phyloP scores from a whole-genome alignment of 169 alveolate species.

The Amoebophrya sp. region DNA sequence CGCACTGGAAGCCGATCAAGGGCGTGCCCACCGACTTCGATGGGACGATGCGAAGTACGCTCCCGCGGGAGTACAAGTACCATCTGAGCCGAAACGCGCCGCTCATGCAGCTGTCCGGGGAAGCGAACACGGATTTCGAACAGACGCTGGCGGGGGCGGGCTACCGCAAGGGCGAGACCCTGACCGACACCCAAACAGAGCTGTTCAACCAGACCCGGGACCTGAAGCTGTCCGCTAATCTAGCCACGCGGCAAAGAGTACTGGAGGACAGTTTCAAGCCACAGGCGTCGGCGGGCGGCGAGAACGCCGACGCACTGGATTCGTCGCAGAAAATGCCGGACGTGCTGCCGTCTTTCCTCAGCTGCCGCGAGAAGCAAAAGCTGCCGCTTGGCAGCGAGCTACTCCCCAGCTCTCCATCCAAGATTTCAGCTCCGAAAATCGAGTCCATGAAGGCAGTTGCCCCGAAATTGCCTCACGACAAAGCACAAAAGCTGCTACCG shows the following conservation, averaged over 20 bases:
- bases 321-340: too few relatives aligned
- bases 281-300: too few relatives aligned
- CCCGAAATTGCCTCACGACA: background rate
- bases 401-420: background rate
- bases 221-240: too few relatives aligned
- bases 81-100: background rate
- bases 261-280: too few relatives aligned
- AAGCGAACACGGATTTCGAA: slow-evolving; percentile 22
- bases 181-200: background rate
- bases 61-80: background rate
- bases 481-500: background rate
- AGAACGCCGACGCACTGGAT: too few relatives aligned
- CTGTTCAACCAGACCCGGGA: slow-evolving; percentile 19
- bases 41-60: background rate
- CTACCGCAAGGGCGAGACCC: background rate
- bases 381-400: background rate
- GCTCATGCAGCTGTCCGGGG: background rate
- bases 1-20: slow-evolving; percentile 1
- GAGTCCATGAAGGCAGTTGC: background rate
- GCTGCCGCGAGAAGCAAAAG: background rate
- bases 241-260: too few relatives aligned
- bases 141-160: background rate
- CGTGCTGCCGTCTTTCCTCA: too few relatives aligned
- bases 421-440: background rate
- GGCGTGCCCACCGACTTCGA: slow-evolving; percentile 19